Evolutionary conservation across 108 stramenopile genomes (phyloP).

Genomic region (Phaeodactylum tricornutum): DNA sequence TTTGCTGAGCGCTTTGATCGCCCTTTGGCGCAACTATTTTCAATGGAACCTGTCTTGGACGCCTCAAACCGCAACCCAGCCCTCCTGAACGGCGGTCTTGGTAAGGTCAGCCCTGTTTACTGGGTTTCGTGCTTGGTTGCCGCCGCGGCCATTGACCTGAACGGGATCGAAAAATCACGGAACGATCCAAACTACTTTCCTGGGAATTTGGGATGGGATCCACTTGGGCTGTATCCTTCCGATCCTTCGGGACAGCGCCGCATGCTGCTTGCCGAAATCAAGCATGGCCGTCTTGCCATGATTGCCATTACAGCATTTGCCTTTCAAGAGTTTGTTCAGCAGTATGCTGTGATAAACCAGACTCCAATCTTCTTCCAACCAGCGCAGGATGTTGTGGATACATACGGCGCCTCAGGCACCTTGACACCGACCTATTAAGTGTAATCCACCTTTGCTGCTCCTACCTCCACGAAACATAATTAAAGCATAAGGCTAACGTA

Average conservation of each 20-base stretch:
- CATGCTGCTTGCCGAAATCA: conserved; percentile 74
- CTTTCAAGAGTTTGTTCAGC: conserved; percentile 60
- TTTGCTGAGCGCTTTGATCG: conserved; percentile 71
- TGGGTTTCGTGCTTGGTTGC: conserved; percentile 62
- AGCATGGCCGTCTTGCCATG: conserved; percentile 90
- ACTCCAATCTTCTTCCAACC: conserved; percentile 85
- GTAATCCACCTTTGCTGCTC: no score
- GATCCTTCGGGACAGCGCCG: conserved; percentile 37
- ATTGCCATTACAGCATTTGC: conserved; percentile 81
- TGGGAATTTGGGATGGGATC: conserved; percentile 68
- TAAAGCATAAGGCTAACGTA: no score
- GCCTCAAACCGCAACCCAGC: conserved; percentile 61
- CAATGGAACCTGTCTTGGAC: conserved; percentile 46
- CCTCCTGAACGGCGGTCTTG: conserved; percentile 82
- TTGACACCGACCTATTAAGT: no score
- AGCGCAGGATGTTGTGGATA: no score
- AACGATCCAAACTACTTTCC: no score
- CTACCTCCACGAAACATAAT: no score
- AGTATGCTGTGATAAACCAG: conserved; percentile 69
- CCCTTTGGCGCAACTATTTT: conserved; percentile 39
- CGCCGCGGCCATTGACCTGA: no score
- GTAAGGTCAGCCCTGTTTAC: conserved; percentile 66
- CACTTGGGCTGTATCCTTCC: conserved; percentile 62
- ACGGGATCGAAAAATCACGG: no score
- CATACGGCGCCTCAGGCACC: no score